phyloP scores from a whole-genome alignment of 768 basidiomycete genomes.

The Serendipita sp. region DNA sequence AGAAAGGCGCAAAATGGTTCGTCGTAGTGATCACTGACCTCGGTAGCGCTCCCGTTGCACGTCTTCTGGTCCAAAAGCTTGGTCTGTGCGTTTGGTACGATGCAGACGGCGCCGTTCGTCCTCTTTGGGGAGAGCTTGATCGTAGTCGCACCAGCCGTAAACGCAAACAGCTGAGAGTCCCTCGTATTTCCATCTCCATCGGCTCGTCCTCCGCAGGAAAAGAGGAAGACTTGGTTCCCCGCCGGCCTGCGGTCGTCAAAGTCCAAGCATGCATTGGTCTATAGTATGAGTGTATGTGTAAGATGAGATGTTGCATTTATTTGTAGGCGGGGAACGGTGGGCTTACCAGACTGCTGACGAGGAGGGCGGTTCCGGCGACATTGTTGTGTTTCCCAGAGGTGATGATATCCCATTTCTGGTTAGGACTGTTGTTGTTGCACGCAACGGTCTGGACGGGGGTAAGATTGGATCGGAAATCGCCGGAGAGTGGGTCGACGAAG shows the following conservation, averaged over 20 bases:
- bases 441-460: background rate
- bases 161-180: constrained; percentile 10
- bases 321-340: no score
- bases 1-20: background rate
- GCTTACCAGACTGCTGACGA: background rate
- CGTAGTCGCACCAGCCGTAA: background rate
- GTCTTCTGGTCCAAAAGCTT: background rate
- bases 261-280: constrained; percentile 9
- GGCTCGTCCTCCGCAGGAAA: constrained; percentile 10
- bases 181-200: constrained; percentile 7
- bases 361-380: background rate
- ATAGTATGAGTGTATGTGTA: background rate
- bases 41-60: background rate
- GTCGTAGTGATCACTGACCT: background rate
- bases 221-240: constrained; percentile 10
- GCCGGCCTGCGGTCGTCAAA: constrained; percentile 6
- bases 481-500: constrained; percentile 5
- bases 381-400: constrained; percentile 10
- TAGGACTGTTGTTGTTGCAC: background rate
- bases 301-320: background rate
- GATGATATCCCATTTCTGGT: constrained; percentile 9
- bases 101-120: background rate
- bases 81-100: background rate
- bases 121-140: background rate
- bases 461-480: constrained; percentile 1